Evolutionary conservation across 1,139 yeast species (phyloP).

Genomic region (Lipomyces yarrowii): DNA sequence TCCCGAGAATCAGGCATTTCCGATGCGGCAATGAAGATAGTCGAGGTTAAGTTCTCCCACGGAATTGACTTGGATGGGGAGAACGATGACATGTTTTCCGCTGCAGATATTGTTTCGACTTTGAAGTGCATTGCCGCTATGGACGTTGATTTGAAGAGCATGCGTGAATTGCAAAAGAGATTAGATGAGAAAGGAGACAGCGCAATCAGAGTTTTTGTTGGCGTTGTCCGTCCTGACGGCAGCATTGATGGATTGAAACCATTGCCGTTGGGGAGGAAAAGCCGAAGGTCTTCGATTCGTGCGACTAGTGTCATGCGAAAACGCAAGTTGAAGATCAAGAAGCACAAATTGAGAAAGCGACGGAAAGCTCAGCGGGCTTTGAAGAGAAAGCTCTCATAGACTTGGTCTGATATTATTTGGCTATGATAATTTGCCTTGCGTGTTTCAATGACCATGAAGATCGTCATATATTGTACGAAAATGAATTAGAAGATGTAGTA

Average conservation of each 20-base stretch:
- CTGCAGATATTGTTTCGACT: constrained; percentile 17
- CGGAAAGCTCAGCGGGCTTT: constrained; percentile 49
- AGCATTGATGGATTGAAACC: not conserved
- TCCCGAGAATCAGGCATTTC: constrained; percentile 13
- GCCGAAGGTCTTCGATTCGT: constrained; percentile 26
- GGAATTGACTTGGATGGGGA: not conserved
- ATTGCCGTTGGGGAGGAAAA: constrained; percentile 1
- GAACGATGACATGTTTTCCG: constrained; percentile 9
- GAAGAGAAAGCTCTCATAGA: constrained; percentile 43
- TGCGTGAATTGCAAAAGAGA: constrained; percentile 15
- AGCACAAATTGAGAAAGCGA: constrained; percentile 52
- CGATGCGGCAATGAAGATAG: constrained; percentile 18
- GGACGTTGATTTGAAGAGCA: constrained; percentile 19
- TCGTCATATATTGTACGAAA: not conserved
- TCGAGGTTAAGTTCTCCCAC: constrained; percentile 8
- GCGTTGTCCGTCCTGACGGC: constrained; percentile 36
- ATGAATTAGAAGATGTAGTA: not conserved
- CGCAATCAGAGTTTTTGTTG: constrained; percentile 6
- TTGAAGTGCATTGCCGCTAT: constrained; percentile 17
- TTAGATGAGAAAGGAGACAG: constrained; percentile 17
- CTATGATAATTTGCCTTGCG: not conserved
- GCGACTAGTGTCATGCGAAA: constrained; percentile 49
- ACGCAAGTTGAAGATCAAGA: constrained; percentile 51
- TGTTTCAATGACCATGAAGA: not conserved
- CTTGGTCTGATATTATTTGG: not conserved